phyloP scores from a whole-genome alignment of 73 alveolate species.

The Paramecium bursaria region DNA sequence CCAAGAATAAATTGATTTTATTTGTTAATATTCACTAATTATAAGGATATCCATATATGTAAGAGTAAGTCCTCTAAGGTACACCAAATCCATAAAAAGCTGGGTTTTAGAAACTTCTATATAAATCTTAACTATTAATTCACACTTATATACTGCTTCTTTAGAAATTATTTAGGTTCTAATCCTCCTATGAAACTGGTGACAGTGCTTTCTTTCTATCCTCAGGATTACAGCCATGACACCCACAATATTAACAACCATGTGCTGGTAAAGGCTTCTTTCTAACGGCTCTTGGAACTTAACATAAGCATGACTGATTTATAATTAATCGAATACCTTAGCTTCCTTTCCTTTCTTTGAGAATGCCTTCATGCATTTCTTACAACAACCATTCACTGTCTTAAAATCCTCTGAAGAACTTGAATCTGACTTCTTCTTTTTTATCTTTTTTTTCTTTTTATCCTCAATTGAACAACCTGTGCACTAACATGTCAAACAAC shows the following conservation, averaged over 20 bases:
- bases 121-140: conserved; percentile 9
- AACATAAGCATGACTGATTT: conserved; percentile 88
- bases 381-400: conserved; percentile 91
- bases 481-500: conserved; percentile 40
- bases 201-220: conserved; percentile 79
- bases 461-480: conserved; percentile 60
- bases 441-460: conserved; percentile 40
- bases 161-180: conserved; percentile 43
- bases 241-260: conserved; percentile 91
- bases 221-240: conserved; percentile 92
- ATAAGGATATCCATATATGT: conserved; percentile 60
- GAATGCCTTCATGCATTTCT: conserved; percentile 92
- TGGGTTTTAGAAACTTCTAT: conserved; percentile 11
- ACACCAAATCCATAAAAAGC: conserved; percentile 49
- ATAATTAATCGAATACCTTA: neutral
- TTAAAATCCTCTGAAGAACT: conserved; percentile 72
- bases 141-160: conserved; percentile 32
- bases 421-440: neutral
- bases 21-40: too few relatives aligned
- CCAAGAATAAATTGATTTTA: too few relatives aligned
- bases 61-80: conserved; percentile 61
- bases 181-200: conserved; percentile 45
- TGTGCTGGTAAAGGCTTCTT: conserved; percentile 80
- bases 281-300: conserved; percentile 88
- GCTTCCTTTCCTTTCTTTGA: conserved; percentile 84